Conservation (phyloP, 768 basidiomycete genomes). For the Boletus sp. region DNA sequence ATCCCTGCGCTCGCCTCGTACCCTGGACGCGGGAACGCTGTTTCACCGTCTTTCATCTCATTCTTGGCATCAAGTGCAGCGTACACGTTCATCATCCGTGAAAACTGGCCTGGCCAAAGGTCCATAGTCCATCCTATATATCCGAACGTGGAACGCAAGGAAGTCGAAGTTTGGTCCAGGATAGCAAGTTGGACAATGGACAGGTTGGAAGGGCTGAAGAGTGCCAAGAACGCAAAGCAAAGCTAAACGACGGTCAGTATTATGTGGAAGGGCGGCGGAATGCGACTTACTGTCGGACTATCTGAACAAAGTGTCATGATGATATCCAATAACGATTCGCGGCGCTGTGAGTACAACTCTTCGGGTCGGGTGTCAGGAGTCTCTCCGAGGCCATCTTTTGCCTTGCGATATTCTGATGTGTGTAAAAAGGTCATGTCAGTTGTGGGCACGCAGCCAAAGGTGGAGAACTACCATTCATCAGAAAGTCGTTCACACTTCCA, state of each 20-base stretch:
- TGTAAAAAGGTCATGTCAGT: neutral
- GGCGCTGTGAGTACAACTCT: slow-evolving; percentile 3
- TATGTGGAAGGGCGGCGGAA: neutral
- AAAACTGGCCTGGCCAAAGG: slow-evolving; percentile 13
- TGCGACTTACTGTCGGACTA: slow-evolving; percentile 14
- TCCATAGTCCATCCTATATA: slow-evolving; percentile 3
- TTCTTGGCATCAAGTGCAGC: slow-evolving; percentile 17
- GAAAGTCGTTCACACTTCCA: neutral
- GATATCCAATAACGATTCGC: slow-evolving; percentile 3
- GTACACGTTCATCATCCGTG: slow-evolving; percentile 25
- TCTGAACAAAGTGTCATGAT: slow-evolving; percentile 14
- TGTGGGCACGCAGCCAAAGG: neutral
- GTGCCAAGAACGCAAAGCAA: slow-evolving; percentile 29
- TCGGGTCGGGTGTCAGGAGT: slow-evolving; percentile 13
- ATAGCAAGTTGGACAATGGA: slow-evolving; percentile 32
- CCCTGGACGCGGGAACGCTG: slow-evolving; percentile 21
- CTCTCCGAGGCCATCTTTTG: slow-evolving; percentile 17
- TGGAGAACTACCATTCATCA: slow-evolving; percentile 9
- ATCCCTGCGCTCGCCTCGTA: slow-evolving; percentile 11
- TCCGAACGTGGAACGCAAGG: slow-evolving; percentile 23
- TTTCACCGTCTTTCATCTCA: slow-evolving; percentile 26
- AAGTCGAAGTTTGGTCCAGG: slow-evolving; percentile 24
- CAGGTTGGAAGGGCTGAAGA: slow-evolving; percentile 23
- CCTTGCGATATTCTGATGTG: slow-evolving; percentile 20
- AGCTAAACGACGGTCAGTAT: slow-evolving; percentile 9